Evolutionary conservation across 1,284 basidiomycete genomes (phyloP).

Genomic region (Marasmius oreades): DNA sequence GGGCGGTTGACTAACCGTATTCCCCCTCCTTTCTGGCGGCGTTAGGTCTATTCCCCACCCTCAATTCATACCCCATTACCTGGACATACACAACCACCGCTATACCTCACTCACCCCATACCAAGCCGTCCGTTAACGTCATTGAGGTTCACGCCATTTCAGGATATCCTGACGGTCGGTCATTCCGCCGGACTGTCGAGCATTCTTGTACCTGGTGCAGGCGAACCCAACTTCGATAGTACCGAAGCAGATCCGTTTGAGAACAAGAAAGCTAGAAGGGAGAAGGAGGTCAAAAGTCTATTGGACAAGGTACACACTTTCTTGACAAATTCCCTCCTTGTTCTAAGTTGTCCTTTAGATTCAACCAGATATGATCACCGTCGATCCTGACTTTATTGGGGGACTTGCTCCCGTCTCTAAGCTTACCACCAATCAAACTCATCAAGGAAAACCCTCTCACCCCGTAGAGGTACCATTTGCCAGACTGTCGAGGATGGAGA

Average conservation of each 20-base stretch:
- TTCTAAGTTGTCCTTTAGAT: conserved; percentile 44
- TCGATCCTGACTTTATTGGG: conserved; percentile 85
- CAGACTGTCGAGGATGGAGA: conserved; percentile 69
- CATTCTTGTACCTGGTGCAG: conserved; percentile 87
- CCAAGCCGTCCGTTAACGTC: conserved; percentile 66
- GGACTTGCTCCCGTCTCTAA: conserved; percentile 62
- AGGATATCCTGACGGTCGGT: conserved; percentile 84
- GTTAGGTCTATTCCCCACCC: conserved; percentile 67
- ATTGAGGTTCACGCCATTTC: conserved; percentile 85
- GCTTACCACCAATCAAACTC: conserved; percentile 43
- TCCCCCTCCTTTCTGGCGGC: not conserved
- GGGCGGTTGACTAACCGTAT: not conserved
- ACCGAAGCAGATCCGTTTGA: conserved; percentile 95
- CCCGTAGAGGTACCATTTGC: conserved; percentile 56
- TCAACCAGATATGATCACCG: conserved; percentile 89
- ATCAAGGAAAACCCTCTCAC: conserved; percentile 44
- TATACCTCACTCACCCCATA: conserved; percentile 84
- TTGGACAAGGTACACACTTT: conserved; percentile 75
- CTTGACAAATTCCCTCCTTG: too few relatives aligned
- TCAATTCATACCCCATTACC: conserved; percentile 56
- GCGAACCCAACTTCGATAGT: conserved; percentile 95
- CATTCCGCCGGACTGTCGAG: conserved; percentile 77
- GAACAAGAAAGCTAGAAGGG: conserved; percentile 75
- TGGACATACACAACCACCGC: conserved; percentile 56
- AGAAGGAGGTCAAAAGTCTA: conserved; percentile 88